Percentiles rank a stretch among this genome's conserved stretches.
Evolutionary conservation across 1,284 basidiomycete genomes (phyloP).

Genomic region (Ceratobasidium sp.): DNA sequence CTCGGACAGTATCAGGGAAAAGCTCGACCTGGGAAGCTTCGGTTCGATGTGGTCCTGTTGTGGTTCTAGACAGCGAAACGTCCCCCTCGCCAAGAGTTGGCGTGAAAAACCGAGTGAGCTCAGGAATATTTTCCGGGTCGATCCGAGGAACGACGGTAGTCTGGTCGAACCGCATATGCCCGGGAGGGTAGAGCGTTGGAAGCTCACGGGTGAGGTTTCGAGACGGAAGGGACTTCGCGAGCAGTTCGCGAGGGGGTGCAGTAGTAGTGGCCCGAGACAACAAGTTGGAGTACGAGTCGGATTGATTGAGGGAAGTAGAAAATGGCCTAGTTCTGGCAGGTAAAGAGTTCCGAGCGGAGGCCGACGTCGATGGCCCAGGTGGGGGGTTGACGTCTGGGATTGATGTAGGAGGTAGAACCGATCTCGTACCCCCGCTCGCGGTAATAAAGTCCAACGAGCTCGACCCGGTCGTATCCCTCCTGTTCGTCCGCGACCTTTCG

Average conservation of each 20-base stretch:
- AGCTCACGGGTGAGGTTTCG: slow-evolving; percentile 13
- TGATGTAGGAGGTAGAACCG: not conserved
- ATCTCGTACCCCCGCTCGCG: not conserved
- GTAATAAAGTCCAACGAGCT: slow-evolving; percentile 40
- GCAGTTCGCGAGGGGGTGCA: not conserved
- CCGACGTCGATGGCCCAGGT: not conserved
- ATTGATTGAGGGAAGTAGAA: not conserved
- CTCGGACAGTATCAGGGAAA: not conserved
- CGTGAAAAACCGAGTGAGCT: slow-evolving; percentile 32
- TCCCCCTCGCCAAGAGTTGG: slow-evolving; percentile 20
- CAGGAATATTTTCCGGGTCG: slow-evolving; percentile 41
- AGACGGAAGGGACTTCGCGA: not conserved
- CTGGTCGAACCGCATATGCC: slow-evolving; percentile 31
- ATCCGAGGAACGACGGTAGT: slow-evolving; percentile 11
- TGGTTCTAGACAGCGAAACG: not conserved
- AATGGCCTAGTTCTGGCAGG: not conserved
- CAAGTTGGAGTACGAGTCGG: slow-evolving; percentile 16
- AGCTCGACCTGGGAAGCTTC: not conserved
- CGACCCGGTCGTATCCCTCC: slow-evolving; percentile 24
- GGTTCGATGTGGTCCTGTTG: slow-evolving; percentile 5
- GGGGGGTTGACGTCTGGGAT: slow-evolving; percentile 11
- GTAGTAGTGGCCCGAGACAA: slow-evolving; percentile 25
- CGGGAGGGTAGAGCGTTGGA: slow-evolving; percentile 39
- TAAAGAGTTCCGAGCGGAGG: not conserved
- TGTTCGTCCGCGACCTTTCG: not conserved